Evolutionary conservation across 2,329 filamentous ascomycete species (phyloP), one percentile per base, ranked within the genome.

Genomic region (Teratosphaeria zuluensis): DNA sequence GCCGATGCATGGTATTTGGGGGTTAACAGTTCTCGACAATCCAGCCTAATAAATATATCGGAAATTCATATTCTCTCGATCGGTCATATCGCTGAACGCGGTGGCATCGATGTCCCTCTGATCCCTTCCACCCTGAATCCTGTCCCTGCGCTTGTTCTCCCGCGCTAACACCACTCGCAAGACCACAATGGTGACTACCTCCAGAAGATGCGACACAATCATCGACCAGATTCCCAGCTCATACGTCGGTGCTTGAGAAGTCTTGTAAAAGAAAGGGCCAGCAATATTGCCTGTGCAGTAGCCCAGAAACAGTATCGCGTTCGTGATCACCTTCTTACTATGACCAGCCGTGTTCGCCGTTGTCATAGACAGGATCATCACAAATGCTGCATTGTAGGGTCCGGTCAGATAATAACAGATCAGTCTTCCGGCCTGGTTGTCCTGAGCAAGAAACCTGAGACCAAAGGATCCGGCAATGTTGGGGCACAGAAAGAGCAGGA

Each of bases 261-360:
- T 71, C 55, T 79, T 79, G 69, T 84, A 86, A 72, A 86, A 85
- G 69, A 85, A 85, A 0, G 84, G 84, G 0, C 83, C 80, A 3
- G 77, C 78, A 51, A 86, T 83, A 64, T 86, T 85, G 4, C 83
- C 83, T 3, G 61, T 65, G 35, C 59, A 62, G 30, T 64, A 64
- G 0, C 81, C 82, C 9, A 85, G 74, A 72, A 83, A 85, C 84
- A 75, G 53, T 51, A 30, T 30, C 1, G 80, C 82, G 24, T 83
- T 84, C n/a, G 82, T 83, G 30, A 85, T 80, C 53, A 85, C 82
- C 66, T 86, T 84, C 67, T 85, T 85, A 1, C 82, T 84, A 61
- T 84, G 81, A 0, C 82, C 82, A 0, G 74, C 77, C 0, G 76
- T 77, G 63, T 82, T 81, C 42, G 77, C 77, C 0, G 78, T 79